Percentiles rank a stretch among this genome's conserved stretches.
Conservation (phyloP, 2,329 filamentous ascomycete species). For the Biscogniauxia sp. region DNA sequence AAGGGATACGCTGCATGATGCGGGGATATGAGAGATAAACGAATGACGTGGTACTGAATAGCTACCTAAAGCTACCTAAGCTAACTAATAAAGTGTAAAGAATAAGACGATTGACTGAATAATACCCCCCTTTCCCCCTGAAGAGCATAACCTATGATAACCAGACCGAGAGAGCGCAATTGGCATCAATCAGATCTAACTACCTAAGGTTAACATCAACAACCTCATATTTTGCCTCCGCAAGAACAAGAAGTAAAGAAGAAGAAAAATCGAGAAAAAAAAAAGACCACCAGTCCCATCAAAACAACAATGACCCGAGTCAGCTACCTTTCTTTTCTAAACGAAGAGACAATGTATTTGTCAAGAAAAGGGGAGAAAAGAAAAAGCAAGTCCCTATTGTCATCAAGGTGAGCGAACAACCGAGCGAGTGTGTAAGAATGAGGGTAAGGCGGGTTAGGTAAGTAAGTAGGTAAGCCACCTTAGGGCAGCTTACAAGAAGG, state of each 20-base stretch:
- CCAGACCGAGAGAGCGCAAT: background rate
- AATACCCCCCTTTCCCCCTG: background rate
- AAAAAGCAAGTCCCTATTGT: background rate
- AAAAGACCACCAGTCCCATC: background rate
- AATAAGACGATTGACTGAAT: background rate
- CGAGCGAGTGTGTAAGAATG: background rate
- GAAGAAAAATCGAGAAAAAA: background rate
- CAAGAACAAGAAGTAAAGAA: too few relatives aligned
- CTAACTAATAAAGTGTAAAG: background rate
- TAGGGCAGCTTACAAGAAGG: background rate
- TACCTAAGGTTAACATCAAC: background rate
- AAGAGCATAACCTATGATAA: background rate
- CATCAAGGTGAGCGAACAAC: constrained; percentile 1
- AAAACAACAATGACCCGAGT: background rate
- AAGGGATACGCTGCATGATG: background rate
- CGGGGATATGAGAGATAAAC: constrained; percentile 3
- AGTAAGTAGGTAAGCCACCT: too few relatives aligned
- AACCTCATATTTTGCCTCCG: background rate
- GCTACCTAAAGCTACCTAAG: background rate
- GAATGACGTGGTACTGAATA: constrained; percentile 8
- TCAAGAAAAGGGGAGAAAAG: background rate
- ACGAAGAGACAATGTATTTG: background rate
- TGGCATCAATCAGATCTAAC: background rate
- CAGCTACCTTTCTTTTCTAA: background rate
- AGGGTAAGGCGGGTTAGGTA: background rate